Evolutionary conservation across 495 filamentous ascomycete genomes (phyloP), one percentile per base, ranked within the genome.

Genomic region (Penicillium riverlandense): DNA sequence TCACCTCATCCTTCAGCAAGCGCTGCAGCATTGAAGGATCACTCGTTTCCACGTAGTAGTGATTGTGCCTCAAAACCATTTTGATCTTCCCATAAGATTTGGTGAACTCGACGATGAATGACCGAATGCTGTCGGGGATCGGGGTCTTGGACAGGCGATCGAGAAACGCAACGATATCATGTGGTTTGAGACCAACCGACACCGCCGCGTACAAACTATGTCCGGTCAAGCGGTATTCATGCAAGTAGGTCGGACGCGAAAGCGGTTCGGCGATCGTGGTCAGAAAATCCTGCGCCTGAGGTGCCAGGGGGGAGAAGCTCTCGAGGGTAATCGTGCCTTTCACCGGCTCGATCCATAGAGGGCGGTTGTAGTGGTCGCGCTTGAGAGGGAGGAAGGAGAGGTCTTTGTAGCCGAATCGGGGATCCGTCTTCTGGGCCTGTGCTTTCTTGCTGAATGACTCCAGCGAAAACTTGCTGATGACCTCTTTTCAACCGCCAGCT

Each of bases 171-270:
- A 97, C 87, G 48, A 99, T 96, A 63, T 98, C 92, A 47, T 85
- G 71, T 4, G 89, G 85, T 43, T 83, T 79, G 40, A 96, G 65
- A 9, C 92, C 92, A 40, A 96, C 87, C 8, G 89, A 95, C 3
- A 96, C 88, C 22, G 92, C 94, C 1, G 92, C 91, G 63, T 96
- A 96, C 28, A 98, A 72, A 61, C 88, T 95, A 62, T 97, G 89
- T 6, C 85, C 76, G 0, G 90, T 97, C 55, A 99, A 73, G 29
- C 80, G 76, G 67, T 97, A 99, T 64, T 98, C 92, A 61, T 97
- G 94, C 10, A 98, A 72, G 57, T 85, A 88, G 8, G 76, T 80
- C 35, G 92, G 91, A 31, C 92, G 79, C 16, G 89, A 95, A 49
- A 88, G 70, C 35, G 92, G 92, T 67, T 98, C 92, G 32, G 91